These are phyloP conservation scores for Capsicum pubescens DNA, from an alignment of 257 asterid genomes.

Conservation along the genomic window DNA sequence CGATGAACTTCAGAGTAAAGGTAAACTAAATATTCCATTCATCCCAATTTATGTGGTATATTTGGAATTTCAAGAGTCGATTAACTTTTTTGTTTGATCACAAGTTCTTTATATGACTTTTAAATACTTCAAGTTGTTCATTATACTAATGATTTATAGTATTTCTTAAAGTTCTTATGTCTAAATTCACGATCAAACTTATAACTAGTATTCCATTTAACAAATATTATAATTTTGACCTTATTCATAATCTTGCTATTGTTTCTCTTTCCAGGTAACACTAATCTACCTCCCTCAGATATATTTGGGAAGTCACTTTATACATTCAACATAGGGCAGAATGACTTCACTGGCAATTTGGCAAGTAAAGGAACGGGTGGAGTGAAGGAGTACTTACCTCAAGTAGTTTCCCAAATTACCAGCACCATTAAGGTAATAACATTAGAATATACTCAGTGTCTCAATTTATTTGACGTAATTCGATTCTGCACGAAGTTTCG, in stretches of 20 bases:
- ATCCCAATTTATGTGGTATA: too few relatives aligned
- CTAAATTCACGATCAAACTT: too few relatives aligned
- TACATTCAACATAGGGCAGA: constrained; percentile 69
- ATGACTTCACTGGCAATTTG: constrained; percentile 60
- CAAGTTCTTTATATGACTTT: too few relatives aligned
- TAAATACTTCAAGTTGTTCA: too few relatives aligned
- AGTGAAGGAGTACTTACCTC: constrained; percentile 46
- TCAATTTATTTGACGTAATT: not conserved
- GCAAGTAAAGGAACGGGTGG: constrained; percentile 52
- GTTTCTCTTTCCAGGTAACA: constrained; percentile 32
- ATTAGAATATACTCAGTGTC: not conserved
- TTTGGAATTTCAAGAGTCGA: too few relatives aligned
- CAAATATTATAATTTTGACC: not conserved
- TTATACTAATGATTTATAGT: too few relatives aligned
- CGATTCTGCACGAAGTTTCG: not conserved
- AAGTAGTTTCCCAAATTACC: constrained; percentile 48
- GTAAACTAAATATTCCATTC: not conserved
- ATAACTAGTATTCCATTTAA: not conserved
- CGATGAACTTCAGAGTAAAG: constrained; percentile 32
- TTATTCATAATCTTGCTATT: not conserved
- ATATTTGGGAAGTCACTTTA: constrained; percentile 67
- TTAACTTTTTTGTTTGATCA: too few relatives aligned
- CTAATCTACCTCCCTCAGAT: constrained; percentile 58
- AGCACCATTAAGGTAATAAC: constrained; percentile 57
- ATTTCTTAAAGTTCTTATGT: too few relatives aligned